phyloP scores from a whole-genome alignment of 768 basidiomycete species.

The Cubamyces lactineus region DNA sequence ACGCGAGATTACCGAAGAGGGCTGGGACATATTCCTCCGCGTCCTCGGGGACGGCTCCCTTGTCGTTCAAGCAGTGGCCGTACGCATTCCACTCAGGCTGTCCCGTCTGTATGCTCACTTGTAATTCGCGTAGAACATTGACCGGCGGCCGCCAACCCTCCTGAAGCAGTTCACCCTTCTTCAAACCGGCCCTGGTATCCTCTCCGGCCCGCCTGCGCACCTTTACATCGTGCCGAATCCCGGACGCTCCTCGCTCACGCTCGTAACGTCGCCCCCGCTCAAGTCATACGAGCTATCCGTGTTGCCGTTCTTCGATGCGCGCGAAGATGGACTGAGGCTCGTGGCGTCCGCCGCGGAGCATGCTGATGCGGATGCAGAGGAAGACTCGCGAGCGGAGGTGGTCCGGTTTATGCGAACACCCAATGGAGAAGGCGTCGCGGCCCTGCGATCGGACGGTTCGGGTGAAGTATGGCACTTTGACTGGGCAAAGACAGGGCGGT shows the following conservation, averaged over 20 bases:
- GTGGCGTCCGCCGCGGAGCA: conserved; percentile 23
- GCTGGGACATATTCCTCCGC: conserved; percentile 80
- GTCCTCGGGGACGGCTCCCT: conserved; percentile 75
- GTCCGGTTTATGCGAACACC: conserved; percentile 74
- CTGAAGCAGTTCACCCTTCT: conserved; percentile 75
- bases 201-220: conserved; percentile 51
- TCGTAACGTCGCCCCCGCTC: conserved; percentile 71
- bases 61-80: conserved; percentile 71
- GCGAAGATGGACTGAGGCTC: conserved; percentile 48
- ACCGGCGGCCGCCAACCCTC: conserved; percentile 84
- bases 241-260: conserved; percentile 41
- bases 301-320: conserved; percentile 64
- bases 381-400: conserved; percentile 54
- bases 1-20: conserved; percentile 67
- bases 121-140: conserved; percentile 69
- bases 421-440: conserved; percentile 75
- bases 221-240: conserved; percentile 44
- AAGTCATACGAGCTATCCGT: conserved; percentile 61
- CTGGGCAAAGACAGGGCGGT: conserved; percentile 43
- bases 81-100: conserved; percentile 40
- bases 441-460: conserved; percentile 56
- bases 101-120: background rate
- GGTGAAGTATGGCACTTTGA: conserved; percentile 68
- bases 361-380: conserved; percentile 27
- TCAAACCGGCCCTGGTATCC: conserved; percentile 55